These are phyloP conservation scores for Globisporangium emineosum DNA, from an alignment of 352 stramenopile genomes.

Conservation along the genomic window DNA sequence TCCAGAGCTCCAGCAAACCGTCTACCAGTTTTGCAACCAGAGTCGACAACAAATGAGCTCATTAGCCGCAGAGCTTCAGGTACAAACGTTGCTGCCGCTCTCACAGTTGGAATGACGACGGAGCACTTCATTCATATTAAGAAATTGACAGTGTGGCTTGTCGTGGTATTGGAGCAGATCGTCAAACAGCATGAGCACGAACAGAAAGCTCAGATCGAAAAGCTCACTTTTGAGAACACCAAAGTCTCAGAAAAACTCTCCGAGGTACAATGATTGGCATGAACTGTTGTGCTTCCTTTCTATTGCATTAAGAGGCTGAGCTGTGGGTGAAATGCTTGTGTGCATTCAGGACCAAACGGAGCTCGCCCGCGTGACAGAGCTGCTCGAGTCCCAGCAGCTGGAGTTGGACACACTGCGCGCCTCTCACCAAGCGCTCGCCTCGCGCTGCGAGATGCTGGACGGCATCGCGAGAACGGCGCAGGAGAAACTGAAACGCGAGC, in stretches of 20 bases:
- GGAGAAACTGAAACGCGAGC: slow-evolving; percentile 52
- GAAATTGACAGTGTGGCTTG: not conserved
- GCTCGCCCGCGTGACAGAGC: slow-evolving; percentile 16
- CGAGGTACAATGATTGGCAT: not conserved
- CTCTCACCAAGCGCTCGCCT: slow-evolving; percentile 33
- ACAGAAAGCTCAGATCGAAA: not conserved
- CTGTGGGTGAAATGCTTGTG: too few species aligned
- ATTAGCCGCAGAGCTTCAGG: slow-evolving; percentile 7
- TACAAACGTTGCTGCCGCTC: not conserved
- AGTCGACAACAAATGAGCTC: not conserved
- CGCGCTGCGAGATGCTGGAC: slow-evolving; percentile 54
- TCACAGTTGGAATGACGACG: too few species aligned
- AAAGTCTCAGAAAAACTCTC: not conserved
- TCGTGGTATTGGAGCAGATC: not conserved
- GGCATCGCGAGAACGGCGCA: slow-evolving; percentile 53
- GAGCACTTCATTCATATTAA: too few species aligned
- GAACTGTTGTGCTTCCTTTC: too few species aligned
- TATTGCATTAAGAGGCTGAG: too few species aligned
- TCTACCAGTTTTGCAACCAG: slow-evolving; percentile 9
- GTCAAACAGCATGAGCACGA: not conserved
- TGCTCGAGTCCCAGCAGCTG: slow-evolving; percentile 30
- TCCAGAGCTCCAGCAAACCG: not conserved
- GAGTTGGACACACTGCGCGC: slow-evolving; percentile 35
- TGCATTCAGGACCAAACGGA: slow-evolving; percentile 26
- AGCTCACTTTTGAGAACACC: not conserved